Conservation (phyloP, 2,329 filamentous ascomycete species). For the Colletotrichum sublineola region DNA sequence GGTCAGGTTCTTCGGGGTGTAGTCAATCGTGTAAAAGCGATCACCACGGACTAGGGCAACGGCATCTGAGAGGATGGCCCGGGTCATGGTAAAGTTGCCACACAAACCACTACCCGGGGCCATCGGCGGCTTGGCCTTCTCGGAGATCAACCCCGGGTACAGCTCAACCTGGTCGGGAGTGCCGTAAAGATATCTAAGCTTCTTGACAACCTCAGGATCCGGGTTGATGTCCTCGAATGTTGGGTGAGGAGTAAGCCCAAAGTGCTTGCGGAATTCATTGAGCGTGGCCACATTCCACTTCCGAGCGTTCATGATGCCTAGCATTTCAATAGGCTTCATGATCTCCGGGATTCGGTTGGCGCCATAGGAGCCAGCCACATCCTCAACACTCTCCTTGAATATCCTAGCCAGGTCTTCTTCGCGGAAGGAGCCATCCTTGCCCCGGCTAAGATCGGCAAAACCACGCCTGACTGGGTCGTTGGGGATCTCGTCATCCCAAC, state of each 20-base stretch:
- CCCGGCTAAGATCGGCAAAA: constrained; percentile 64
- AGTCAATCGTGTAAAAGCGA: constrained; percentile 74
- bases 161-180: constrained; percentile 73
- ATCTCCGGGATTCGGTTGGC: constrained; percentile 68
- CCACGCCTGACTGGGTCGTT: constrained; percentile 65
- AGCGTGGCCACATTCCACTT: constrained; percentile 70
- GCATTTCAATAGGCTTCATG: constrained; percentile 68
- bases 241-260: constrained; percentile 66
- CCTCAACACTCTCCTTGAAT: constrained; percentile 65
- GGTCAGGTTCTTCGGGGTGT: constrained; percentile 71
- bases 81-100: constrained; percentile 59
- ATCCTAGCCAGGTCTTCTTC: constrained; percentile 69
- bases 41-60: constrained; percentile 74
- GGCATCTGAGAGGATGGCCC: constrained; percentile 73
- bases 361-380: constrained; percentile 62
- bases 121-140: constrained; percentile 64
- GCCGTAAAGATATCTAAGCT: constrained; percentile 66
- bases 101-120: constrained; percentile 62
- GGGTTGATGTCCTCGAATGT: constrained; percentile 72
- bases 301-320: constrained; percentile 71
- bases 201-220: constrained; percentile 65
- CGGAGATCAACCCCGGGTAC: constrained; percentile 63
- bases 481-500: constrained; percentile 57
- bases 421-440: constrained; percentile 63
- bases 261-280: constrained; percentile 75